Evolutionary conservation across 306 rosid genomes (phyloP), one percentile per base, ranked within the genome.

Genomic region (Prinsepia uniflora): DNA sequence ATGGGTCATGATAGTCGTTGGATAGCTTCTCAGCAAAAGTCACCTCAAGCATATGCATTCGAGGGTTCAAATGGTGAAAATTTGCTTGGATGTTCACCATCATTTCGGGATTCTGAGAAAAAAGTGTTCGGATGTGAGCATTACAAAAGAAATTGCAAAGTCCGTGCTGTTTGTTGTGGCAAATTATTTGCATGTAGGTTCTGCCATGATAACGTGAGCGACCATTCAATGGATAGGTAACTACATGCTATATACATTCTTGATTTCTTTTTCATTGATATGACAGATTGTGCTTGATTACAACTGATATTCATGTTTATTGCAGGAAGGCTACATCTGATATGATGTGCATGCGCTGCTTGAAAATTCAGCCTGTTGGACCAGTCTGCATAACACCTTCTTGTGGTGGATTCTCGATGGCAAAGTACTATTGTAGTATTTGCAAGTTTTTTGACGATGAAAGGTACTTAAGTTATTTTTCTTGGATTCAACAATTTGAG

Each of bases 171-270:
- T 68, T 90, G 97, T 80, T 90, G 97, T 75, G 90, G 90, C 71
- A 88, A 88, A 81, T 79, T 90, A 41, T 90, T 83, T 86, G 68
- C 97, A 44, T 90, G 97, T 83, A 83, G 97, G 80, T 90, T 84
- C 82, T 90, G 95, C 79, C 97, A 90, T 77, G 92, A 90, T 77
- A 87, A 88, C 77, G 87, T 88, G 70, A 90, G 90, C 71, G 95
- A 90, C 77, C 97, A 90, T 76, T 88, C 90, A 48, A 88, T 90
- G 92, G 97, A 90, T 75, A 85, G 97, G 97, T 88, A 86, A 80
- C 73, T 30, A 65, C 18, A 24, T 12, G 47, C 46, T 49, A 19
- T 17, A 30, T 48, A 43, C 18, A 13, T 22, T 36, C 46, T 41
- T 40, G 52, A 55, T 18, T 58, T 54, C 53, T 1, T 69, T 69